Percentiles rank a stretch among this genome's conserved stretches.
Evolutionary conservation across 495 filamentous ascomycete species (phyloP).

Genomic region (Aspergillus coremiiformis): DNA sequence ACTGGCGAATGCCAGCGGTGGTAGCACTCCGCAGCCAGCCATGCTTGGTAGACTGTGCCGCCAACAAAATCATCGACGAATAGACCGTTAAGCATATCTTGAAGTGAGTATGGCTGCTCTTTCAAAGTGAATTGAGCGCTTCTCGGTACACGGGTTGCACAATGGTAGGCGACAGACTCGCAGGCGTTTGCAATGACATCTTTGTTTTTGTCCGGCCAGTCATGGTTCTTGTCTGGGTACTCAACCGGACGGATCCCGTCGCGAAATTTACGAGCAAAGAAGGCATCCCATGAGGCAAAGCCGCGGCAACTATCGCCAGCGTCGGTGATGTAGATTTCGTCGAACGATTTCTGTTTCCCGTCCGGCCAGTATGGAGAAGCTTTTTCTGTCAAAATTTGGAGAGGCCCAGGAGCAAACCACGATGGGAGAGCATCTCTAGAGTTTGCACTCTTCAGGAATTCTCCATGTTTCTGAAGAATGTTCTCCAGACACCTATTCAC

Average conservation of each 20-base stretch:
- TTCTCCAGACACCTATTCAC: slow-evolving; percentile 52
- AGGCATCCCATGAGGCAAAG: slow-evolving; percentile 55
- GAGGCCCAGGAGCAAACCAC: slow-evolving; percentile 30
- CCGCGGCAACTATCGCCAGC: slow-evolving; percentile 41
- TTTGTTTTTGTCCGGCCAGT: background rate
- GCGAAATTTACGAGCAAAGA: slow-evolving; percentile 53
- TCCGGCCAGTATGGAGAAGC: background rate
- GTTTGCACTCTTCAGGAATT: slow-evolving; percentile 28
- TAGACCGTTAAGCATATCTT: slow-evolving; percentile 46
- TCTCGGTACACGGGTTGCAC: background rate
- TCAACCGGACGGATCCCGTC: slow-evolving; percentile 43
- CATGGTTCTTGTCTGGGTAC: slow-evolving; percentile 18
- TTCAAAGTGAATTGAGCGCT: slow-evolving; percentile 52
- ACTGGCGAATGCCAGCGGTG: slow-evolving; percentile 57
- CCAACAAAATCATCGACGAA: slow-evolving; percentile 36
- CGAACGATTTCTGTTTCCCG: background rate
- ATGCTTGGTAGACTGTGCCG: slow-evolving; percentile 53
- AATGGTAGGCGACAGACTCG: slow-evolving; percentile 37
- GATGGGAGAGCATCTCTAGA: slow-evolving; percentile 35
- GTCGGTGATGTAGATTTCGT: slow-evolving; percentile 25
- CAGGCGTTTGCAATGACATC: slow-evolving; percentile 50
- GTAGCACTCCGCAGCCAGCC: slow-evolving; percentile 46
- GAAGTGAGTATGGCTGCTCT: slow-evolving; percentile 50
- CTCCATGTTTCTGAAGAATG: slow-evolving; percentile 51
- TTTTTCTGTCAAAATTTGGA: background rate